phyloP scores from a whole-genome alignment of 2,329 filamentous ascomycete species.

The Aspergillus costaricaensis region DNA sequence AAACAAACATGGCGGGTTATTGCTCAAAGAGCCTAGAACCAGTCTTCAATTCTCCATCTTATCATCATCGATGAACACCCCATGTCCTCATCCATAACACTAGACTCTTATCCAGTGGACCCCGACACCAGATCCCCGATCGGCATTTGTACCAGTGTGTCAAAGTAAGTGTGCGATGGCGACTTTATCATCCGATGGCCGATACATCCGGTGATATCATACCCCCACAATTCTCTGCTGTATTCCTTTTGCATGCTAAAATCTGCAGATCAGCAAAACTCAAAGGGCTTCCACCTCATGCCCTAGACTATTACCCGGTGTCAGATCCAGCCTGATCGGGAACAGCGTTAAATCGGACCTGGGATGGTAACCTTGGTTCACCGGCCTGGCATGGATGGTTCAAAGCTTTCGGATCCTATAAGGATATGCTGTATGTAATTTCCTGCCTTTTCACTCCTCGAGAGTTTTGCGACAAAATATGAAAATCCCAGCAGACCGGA shows the following conservation, averaged over 20 bases:
- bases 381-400: neutral
- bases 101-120: neutral
- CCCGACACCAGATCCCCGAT: neutral
- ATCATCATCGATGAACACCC: neutral
- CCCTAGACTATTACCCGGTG: neutral
- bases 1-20: neutral
- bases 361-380: neutral
- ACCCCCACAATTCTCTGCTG: neutral
- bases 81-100: neutral
- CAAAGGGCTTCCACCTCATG: neutral
- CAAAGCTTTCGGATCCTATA: neutral
- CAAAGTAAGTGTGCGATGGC: neutral
- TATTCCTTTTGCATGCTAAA: neutral
- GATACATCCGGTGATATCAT: neutral
- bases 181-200: neutral
- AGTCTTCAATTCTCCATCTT: neutral
- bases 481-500: neutral
- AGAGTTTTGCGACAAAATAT: neutral
- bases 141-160: neutral
- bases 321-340: neutral
- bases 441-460: neutral
- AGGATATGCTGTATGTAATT: neutral
- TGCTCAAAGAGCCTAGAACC: neutral
- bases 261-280: neutral
- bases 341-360: neutral